A percentile compares a stretch with the other conserved stretches of the same genome.
phyloP scores from a whole-genome alignment of 345 rosid species.

The Cochlearia excelsa region DNA sequence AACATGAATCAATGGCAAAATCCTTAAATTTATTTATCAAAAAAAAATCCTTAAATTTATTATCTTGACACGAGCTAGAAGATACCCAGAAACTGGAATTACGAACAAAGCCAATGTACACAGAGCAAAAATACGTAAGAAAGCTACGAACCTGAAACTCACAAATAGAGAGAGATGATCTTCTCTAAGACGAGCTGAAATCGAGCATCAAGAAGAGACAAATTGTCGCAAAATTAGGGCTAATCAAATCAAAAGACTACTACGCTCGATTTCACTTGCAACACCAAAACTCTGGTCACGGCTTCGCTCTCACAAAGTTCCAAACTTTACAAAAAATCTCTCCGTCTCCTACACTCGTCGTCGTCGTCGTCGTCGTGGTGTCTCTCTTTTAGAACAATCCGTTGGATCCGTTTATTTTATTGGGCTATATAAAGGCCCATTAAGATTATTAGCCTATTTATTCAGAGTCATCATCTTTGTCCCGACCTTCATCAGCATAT shows the following conservation, averaged over 20 bases:
- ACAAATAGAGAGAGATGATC: slow-evolving; percentile 2
- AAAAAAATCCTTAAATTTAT: neutral
- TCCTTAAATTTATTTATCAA: neutral
- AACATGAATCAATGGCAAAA: slow-evolving; percentile 9
- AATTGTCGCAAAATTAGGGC: neutral
- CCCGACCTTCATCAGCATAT: slow-evolving; percentile 15
- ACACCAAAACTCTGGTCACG: slow-evolving; percentile 6
- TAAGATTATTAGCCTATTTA: neutral
- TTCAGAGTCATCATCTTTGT: slow-evolving; percentile 4
- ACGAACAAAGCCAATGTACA: neutral
- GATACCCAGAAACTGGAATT: slow-evolving; percentile 17
- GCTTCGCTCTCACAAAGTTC: slow-evolving; percentile 12
- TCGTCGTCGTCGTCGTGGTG: neutral
- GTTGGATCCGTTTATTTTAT: neutral
- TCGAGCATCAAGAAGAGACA: slow-evolving; percentile 4
- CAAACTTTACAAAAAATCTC: neutral
- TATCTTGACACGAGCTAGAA: slow-evolving; percentile 6
- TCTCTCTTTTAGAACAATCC: neutral
- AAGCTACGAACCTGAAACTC: slow-evolving; percentile 29
- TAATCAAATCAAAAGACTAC: neutral
- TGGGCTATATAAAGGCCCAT: slow-evolving; percentile 18
- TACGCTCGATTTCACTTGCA: slow-evolving; percentile 1
- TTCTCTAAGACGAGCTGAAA: neutral
- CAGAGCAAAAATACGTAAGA: neutral
- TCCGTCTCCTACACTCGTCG: too few species aligned